These are phyloP conservation scores for Hemisphaericaspora nanyangensis DNA, from an alignment of 805 yeast genomes.

Conservation along the genomic window DNA sequence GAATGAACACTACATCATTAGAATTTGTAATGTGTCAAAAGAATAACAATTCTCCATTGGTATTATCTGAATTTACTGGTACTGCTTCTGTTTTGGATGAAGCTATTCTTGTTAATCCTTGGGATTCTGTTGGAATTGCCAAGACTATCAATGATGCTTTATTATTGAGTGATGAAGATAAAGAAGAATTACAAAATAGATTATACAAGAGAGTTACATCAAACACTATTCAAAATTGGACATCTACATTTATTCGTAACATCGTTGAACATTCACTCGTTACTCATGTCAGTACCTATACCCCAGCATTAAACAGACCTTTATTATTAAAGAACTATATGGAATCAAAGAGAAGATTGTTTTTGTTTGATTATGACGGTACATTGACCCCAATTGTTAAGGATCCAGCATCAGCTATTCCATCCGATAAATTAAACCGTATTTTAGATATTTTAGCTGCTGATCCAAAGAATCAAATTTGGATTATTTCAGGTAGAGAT, in stretches of 20 bases:
- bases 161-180: slow-evolving; percentile 46
- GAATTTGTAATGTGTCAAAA: slow-evolving; percentile 90
- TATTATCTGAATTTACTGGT: slow-evolving; percentile 92
- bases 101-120: slow-evolving; percentile 87
- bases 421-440: slow-evolving; percentile 65
- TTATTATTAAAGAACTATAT: slow-evolving; percentile 56
- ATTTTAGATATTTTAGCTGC: slow-evolving; percentile 57
- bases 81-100: slow-evolving; percentile 67
- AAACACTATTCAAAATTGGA: slow-evolving; percentile 81
- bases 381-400: slow-evolving; percentile 93
- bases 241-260: slow-evolving; percentile 54
- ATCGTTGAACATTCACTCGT: slow-evolving; percentile 38
- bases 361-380: slow-evolving; percentile 95
- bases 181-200: slow-evolving; percentile 43
- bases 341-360: slow-evolving; percentile 63
- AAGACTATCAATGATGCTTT: slow-evolving; percentile 72
- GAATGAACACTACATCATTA: slow-evolving; percentile 92
- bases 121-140: slow-evolving; percentile 95
- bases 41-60: slow-evolving; percentile 66
- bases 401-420: slow-evolving; percentile 98
- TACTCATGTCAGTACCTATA: slow-evolving; percentile 43
- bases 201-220: slow-evolving; percentile 61
- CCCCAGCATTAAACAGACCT: slow-evolving; percentile 78
- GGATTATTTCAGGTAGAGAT: slow-evolving; percentile 97
- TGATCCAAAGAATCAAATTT: slow-evolving; percentile 81